phyloP scores from a whole-genome alignment of 2,329 filamentous ascomycete genomes.

The Microthyrium microscopicum region DNA sequence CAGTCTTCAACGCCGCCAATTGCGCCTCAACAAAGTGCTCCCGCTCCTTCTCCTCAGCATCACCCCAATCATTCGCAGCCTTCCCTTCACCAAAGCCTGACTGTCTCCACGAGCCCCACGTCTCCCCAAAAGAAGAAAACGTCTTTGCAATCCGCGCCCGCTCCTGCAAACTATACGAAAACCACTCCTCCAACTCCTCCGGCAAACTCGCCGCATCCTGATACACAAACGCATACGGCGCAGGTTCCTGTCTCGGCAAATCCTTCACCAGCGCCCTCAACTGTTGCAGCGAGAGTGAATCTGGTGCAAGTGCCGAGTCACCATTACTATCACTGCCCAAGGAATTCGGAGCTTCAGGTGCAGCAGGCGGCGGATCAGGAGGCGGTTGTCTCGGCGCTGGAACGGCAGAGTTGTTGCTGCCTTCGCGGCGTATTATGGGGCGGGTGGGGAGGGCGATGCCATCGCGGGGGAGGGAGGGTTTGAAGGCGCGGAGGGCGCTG shows the following conservation, averaged over 20 bases:
- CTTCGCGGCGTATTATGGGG: constrained; percentile 4
- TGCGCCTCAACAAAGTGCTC: constrained; percentile 38
- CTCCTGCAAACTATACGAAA: constrained; percentile 78
- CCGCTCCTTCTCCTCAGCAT: constrained; percentile 33
- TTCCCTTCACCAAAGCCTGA: constrained; percentile 29
- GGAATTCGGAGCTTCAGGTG: constrained; percentile 1
- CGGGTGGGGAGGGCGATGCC: constrained; percentile 1
- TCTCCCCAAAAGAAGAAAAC: constrained; percentile 59
- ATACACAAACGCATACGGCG: constrained; percentile 60
- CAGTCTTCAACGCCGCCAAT: constrained; percentile 17
- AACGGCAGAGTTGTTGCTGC: not conserved
- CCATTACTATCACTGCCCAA: not conserved
- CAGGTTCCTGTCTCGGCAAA: constrained; percentile 25
- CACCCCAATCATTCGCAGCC: constrained; percentile 22
- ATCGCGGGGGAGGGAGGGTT: not conserved
- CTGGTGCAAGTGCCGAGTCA: constrained; percentile 1
- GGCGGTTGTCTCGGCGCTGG: constrained; percentile 6
- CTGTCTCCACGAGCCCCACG: constrained; percentile 42
- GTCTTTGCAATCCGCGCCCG: constrained; percentile 61
- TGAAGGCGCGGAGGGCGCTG: too few relatives aligned
- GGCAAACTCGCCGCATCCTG: constrained; percentile 42
- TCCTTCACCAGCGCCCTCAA: constrained; percentile 27
- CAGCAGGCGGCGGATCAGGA: constrained; percentile 3
- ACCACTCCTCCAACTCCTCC: constrained; percentile 95
- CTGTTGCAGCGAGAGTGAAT: constrained; percentile 31